These are phyloP conservation scores for Acer negundo DNA, from an alignment of 345 rosid species.

Conservation along the genomic window DNA sequence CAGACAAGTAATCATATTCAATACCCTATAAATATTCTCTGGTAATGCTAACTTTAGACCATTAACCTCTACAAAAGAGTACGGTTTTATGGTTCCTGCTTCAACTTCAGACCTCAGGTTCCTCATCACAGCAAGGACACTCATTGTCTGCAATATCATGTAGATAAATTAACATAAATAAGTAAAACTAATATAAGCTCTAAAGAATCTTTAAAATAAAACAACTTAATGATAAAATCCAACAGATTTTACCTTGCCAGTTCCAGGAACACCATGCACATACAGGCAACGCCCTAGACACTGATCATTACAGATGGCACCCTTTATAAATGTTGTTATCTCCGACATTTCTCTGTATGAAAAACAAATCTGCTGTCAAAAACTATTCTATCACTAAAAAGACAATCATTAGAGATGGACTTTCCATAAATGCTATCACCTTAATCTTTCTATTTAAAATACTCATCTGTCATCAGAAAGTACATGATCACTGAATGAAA, in stretches of 20 bases:
- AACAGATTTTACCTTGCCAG: slow-evolving; percentile 70
- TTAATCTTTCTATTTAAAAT: slow-evolving; percentile 66
- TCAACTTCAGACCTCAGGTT: slow-evolving; percentile 85
- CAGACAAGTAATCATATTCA: neutral
- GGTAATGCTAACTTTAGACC: slow-evolving; percentile 94
- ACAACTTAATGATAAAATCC: neutral
- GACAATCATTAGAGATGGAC: slow-evolving; percentile 61
- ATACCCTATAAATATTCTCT: slow-evolving; percentile 82
- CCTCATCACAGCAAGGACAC: slow-evolving; percentile 83
- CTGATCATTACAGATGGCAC: slow-evolving; percentile 84
- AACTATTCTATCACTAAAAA: neutral
- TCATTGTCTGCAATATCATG: slow-evolving; percentile 64
- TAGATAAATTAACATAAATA: slow-evolving; percentile 17
- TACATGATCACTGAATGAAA: neutral
- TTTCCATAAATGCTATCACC: slow-evolving; percentile 76
- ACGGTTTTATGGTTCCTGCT: slow-evolving; percentile 64
- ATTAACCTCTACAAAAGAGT: slow-evolving; percentile 90
- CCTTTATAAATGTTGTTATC: slow-evolving; percentile 73
- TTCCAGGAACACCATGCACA: slow-evolving; percentile 97
- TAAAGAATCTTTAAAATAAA: slow-evolving; percentile 1
- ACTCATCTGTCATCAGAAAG: slow-evolving; percentile 3
- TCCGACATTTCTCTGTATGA: slow-evolving; percentile 80
- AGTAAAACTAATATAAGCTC: slow-evolving; percentile 14
- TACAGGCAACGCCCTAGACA: slow-evolving; percentile 94
- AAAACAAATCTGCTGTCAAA: slow-evolving; percentile 8